Base-by-base conservation (phyloP, 2,329 filamentous ascomycete genomes). In the Diaporthe citriasiana region DNA sequence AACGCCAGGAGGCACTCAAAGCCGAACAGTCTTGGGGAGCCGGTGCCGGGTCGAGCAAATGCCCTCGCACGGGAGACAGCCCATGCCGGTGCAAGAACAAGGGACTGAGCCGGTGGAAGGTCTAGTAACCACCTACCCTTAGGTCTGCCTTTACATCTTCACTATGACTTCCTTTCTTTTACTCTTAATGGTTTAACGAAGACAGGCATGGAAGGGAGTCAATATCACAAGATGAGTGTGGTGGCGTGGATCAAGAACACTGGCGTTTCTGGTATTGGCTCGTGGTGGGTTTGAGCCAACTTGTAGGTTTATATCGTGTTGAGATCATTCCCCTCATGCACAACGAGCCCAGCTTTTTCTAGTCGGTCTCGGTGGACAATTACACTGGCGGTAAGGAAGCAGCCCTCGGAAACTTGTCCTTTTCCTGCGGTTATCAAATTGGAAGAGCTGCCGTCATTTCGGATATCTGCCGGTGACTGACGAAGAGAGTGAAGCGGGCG, bases 1-100 rank as follows among this genome's bases (percentile, higher is more conserved):
- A 82, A 72, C 85, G 84, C 77, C 76, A 80, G 25, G 79, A 78
- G 70, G 79, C 80, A 35, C 80, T 83, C 53, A 76, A 80, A 71
- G 77, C 80, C 45, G 80, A 77, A 70, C 79, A 80, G 55, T 77
- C 78, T 55, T 78, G 81, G 10, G 30, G 38, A 45, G 50, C 51
- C 47, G 35, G 35, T 38, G 69, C 40, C 59, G 68, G 66, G 50
- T 25, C 50, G 38, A 57, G 27, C 27, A 65, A 57, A 53, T 73
- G 71, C 27, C 35, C 47, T 35, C 73, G 60, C 19, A 60, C 73
- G n/a, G 73, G 73, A 57, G 56, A 63, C 33, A 63, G 30, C 27
- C 56, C 40, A 42, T 71, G 70, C 57, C 45, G 60, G 25, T 74
- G 70, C 50, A 73, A 71, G 47, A 45, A 63, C 50, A 65, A 72